These are phyloP conservation scores for Trametes coccinea DNA, from an alignment of 768 basidiomycete species.

Conservation along the genomic window DNA sequence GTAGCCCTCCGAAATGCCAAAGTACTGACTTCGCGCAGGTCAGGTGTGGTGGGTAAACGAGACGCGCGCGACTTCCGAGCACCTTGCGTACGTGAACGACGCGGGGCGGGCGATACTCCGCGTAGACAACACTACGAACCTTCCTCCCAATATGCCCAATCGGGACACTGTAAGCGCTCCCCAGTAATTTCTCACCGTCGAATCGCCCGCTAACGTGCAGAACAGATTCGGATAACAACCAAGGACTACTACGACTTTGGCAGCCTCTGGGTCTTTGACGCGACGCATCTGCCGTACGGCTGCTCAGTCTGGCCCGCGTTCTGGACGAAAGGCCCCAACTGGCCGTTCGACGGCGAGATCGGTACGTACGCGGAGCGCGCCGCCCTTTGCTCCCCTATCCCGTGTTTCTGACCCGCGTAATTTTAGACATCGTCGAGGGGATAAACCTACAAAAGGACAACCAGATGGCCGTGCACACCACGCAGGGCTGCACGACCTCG, in stretches of 20 bases:
- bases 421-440: constrained; percentile 55
- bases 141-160: constrained; percentile 46
- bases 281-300: constrained; percentile 54
- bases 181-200: background rate
- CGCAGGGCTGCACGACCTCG: constrained; percentile 39
- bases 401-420: constrained; percentile 29
- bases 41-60: constrained; percentile 61
- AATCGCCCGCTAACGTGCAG: background rate
- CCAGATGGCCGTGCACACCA: constrained; percentile 59
- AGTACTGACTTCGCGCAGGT: constrained; percentile 38
- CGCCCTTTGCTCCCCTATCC: background rate
- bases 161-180: constrained; percentile 56
- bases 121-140: constrained; percentile 69
- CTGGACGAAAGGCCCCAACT: constrained; percentile 37
- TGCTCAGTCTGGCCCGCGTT: constrained; percentile 54
- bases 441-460: constrained; percentile 54
- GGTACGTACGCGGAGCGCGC: constrained; percentile 13
- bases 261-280: constrained; percentile 48
- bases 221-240: constrained; percentile 47
- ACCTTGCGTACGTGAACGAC: constrained; percentile 61
- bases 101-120: constrained; percentile 67
- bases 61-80: constrained; percentile 44
- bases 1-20: background rate
- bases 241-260: constrained; percentile 45
- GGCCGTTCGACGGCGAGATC: constrained; percentile 46